phyloP scores from a whole-genome alignment of 2,329 filamentous ascomycete species.

The Phialophora expanda region DNA sequence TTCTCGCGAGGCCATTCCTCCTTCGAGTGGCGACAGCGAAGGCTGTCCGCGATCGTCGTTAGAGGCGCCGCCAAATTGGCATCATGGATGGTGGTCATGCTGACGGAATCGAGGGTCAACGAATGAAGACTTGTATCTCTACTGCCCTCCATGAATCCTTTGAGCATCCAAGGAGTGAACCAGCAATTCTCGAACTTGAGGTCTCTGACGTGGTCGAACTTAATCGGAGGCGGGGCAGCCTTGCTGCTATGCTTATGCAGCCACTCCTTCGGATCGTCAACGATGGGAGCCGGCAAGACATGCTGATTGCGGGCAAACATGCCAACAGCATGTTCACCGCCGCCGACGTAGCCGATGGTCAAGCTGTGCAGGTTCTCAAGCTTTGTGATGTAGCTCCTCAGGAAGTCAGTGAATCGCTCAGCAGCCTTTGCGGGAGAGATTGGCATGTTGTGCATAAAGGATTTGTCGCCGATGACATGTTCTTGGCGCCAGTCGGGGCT shows the following conservation, averaged over 20 bases:
- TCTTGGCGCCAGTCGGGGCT: conserved; percentile 68
- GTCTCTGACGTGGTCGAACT: conserved; percentile 62
- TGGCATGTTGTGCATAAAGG: conserved; percentile 55
- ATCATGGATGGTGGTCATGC: conserved; percentile 58
- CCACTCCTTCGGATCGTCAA: conserved; percentile 33
- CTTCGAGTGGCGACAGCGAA: conserved; percentile 30
- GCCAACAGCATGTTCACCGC: conserved; percentile 70
- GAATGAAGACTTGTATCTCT: conserved; percentile 56
- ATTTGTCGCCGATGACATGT: conserved; percentile 59
- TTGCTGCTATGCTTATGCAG: conserved; percentile 16
- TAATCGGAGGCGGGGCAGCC: conserved; percentile 49
- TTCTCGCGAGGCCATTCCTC: conserved; percentile 44
- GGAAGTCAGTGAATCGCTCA: conserved; percentile 57
- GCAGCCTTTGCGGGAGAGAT: conserved; percentile 61
- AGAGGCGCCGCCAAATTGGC: conserved; percentile 20
- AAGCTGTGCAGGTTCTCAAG: conserved; percentile 61
- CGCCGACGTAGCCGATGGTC: conserved; percentile 69
- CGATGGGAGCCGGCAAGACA: conserved; percentile 63
- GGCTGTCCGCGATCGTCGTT: conserved; percentile 21
- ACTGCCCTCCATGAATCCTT: conserved; percentile 58
- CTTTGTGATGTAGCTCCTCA: conserved; percentile 57
- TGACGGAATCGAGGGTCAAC: conserved; percentile 68
- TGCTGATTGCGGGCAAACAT: conserved; percentile 66
- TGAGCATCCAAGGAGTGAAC: conserved; percentile 64
- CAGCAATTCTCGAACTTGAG: conserved; percentile 73